Evolutionary conservation across 2,329 filamentous ascomycete species (phyloP).

Genomic region (Paraconiothyrium sp.): DNA sequence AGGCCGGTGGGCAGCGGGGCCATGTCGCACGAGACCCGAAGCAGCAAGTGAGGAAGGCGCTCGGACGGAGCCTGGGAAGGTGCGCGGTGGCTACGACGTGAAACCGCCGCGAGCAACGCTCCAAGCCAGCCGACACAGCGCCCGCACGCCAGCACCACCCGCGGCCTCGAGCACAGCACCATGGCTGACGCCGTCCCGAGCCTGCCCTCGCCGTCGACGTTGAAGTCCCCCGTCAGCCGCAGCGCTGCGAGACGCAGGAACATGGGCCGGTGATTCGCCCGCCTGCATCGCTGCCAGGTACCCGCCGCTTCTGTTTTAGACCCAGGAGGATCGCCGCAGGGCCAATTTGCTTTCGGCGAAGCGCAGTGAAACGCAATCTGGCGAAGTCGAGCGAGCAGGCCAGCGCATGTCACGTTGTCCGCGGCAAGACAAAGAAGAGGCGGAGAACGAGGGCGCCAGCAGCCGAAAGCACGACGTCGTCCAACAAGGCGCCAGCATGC

Average conservation of each 20-base stretch:
- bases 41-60: conserved; percentile 17
- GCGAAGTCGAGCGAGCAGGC: conserved; percentile 14
- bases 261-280: conserved; percentile 22
- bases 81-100: conserved; percentile 21
- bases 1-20: conserved; percentile 14
- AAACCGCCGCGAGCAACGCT: conserved; percentile 21
- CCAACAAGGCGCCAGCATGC: conserved; percentile 4
- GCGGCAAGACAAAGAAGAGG: neutral
- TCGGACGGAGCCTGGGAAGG: conserved; percentile 6
- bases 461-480: neutral
- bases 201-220: neutral
- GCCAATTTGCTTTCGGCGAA: conserved; percentile 42
- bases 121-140: neutral
- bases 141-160: neutral
- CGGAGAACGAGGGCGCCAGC: neutral
- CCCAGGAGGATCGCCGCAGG: conserved; percentile 47
- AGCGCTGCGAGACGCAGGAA: neutral
- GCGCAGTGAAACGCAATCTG: conserved; percentile 46
- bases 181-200: conserved; percentile 4
- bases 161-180: neutral
- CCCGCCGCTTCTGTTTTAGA: conserved; percentile 37
- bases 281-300: conserved; percentile 33
- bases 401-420: neutral
- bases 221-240: conserved; percentile 18
- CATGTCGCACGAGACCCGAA: conserved; percentile 36